Base-by-base conservation (phyloP, 768 basidiomycete genomes). In the Collybiopsis luxurians region DNA sequence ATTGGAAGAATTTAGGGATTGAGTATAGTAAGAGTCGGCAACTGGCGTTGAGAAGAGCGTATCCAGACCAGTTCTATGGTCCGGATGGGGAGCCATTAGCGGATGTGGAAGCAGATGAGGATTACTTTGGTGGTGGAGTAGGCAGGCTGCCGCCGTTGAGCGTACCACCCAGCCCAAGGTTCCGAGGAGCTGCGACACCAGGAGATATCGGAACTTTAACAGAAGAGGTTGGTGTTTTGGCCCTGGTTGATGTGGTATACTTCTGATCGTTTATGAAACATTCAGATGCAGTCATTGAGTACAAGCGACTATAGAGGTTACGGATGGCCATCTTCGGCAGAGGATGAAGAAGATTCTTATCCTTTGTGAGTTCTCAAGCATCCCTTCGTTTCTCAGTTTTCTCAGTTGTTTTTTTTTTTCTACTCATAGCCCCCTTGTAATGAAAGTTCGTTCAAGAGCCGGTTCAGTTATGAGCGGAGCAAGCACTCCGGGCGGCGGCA, bases 1-100 rank as follows among this genome's bases (percentile, higher is more conserved):
- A 99, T 70, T 98, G 97, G 97, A 99, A 99, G 78, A 93, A 93
- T 67, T 77, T 99, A 28, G 97, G 97, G 2, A 83, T 98, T 60
- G 97, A 99, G 72, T 99, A 99, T 72, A 87, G 89, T 70, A 99
- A 98, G 77, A 90, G 93, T 24, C 78, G 97, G 40, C 95, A 96
- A 72, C 76, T 98, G 51, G 92, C 93, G 17, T 78, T 99, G 58
- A 78, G 96, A 62, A 79, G 96, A 31, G 97, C 96, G 15, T 98
- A 99, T 69, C 97, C 97, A 1, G 95, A 98, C 62, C 86, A 90
- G 54, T 98, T 97, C 76, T 81, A 86, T 63, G 85, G 84, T 40
- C 70, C 67, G 6, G 80, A 75, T 23, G 83, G 77, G 1, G 80
- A 79, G 53, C 44, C 45, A 4, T 24, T 21, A 9, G 80, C 75